Evolutionary conservation across 768 basidiomycete species (phyloP).

Genomic region (Tephrocybe sp.): DNA sequence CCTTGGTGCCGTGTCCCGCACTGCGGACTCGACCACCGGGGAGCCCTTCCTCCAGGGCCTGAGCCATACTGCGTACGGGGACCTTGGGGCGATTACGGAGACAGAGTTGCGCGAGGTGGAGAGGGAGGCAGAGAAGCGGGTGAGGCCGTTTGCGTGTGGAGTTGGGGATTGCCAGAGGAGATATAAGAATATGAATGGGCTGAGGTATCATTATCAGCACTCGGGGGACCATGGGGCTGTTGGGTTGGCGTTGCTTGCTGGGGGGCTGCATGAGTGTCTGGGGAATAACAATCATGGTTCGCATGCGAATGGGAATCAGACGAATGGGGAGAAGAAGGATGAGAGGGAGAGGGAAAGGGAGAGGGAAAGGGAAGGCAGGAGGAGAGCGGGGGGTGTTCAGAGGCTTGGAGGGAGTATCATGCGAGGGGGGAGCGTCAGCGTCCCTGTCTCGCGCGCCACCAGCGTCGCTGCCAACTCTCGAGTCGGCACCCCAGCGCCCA

Average conservation of each 20-base stretch:
- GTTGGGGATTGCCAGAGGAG: conserved; percentile 85
- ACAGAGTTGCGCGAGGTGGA: conserved; percentile 71
- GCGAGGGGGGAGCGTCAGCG: conserved; percentile 21
- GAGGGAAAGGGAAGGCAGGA: no score
- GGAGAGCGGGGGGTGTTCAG: no score
- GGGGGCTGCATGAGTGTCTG: conserved; percentile 59
- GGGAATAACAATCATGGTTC: no score
- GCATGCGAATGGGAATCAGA: no score
- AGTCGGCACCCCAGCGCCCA: conserved; percentile 32
- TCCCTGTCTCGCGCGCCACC: conserved; percentile 35
- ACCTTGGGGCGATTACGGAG: conserved; percentile 54
- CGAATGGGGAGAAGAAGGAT: no score
- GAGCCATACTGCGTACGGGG: no score
- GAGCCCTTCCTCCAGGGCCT: conserved; percentile 16
- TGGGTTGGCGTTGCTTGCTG: conserved; percentile 81
- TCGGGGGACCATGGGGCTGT: conserved; percentile 92
- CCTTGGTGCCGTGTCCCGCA: conserved; percentile 4
- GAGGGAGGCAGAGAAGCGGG: conserved; percentile 78
- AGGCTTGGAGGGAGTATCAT: no score
- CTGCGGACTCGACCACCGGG: not conserved
- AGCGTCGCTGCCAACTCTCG: conserved; percentile 26
- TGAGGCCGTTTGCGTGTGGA: conserved; percentile 87
- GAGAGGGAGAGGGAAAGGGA: no score
- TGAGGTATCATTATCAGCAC: conserved; percentile 96
- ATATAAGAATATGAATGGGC: conserved; percentile 99